phyloP scores from a whole-genome alignment of 2,329 filamentous ascomycete genomes.

The Zalaria sp. region DNA sequence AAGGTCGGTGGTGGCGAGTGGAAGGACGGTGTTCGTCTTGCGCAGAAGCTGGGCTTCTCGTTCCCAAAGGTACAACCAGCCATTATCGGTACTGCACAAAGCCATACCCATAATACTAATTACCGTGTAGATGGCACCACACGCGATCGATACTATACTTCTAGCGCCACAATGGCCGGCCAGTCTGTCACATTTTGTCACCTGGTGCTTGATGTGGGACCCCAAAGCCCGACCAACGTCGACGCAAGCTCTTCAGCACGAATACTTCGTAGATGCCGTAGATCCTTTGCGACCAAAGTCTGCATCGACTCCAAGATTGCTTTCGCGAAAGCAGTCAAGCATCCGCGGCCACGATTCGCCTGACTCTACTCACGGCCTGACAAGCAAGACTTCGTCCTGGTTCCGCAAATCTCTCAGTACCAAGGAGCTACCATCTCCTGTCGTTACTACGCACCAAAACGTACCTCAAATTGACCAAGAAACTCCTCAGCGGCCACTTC shows the following conservation, averaged over 20 bases:
- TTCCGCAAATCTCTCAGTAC: conserved; percentile 90
- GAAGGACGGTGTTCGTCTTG: conserved; percentile 84
- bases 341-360: conserved; percentile 53
- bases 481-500: conserved; percentile 26
- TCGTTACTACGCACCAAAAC: conserved; percentile 31
- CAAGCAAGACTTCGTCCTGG: conserved; percentile 78
- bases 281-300: conserved; percentile 89
- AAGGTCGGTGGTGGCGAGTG: conserved; percentile 92
- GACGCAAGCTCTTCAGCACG: conserved; percentile 83
- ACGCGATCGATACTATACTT: conserved; percentile 88
- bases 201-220: conserved; percentile 99
- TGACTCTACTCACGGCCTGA: conserved; percentile 43
- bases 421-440: conserved; percentile 54
- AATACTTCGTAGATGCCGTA: conserved; percentile 85
- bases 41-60: conserved; percentile 92
- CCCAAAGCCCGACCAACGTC: conserved; percentile 85
- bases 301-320: conserved; percentile 68
- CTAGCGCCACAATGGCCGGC: conserved; percentile 83
- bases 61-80: conserved; percentile 55
- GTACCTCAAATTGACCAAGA: conserved; percentile 20
- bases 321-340: conserved; percentile 84
- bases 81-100: neutral
- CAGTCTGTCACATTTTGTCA: conserved; percentile 82
- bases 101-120: conserved; percentile 4
- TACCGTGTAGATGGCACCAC: conserved; percentile 74